These are phyloP conservation scores for Aciculosporium take DNA, from an alignment of 2,329 filamentous ascomycete genomes.

Conservation along the genomic window DNA sequence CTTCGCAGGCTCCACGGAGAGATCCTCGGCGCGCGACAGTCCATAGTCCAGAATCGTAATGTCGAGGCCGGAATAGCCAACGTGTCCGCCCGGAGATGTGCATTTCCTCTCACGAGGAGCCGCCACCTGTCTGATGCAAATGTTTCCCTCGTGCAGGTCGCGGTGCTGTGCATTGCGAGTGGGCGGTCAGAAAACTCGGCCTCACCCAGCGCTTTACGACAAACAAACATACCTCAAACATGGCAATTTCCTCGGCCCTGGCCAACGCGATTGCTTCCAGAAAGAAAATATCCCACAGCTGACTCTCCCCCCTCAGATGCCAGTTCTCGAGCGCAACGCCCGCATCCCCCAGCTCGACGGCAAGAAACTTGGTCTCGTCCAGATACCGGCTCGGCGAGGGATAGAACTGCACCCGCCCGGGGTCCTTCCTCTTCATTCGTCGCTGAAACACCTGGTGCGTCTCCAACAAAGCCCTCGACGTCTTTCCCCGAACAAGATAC, in stretches of 20 bases:
- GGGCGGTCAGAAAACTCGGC: too few species aligned
- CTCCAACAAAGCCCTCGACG: slow-evolving; percentile 37
- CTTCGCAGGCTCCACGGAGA: slow-evolving; percentile 19
- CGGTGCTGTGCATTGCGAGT: slow-evolving; percentile 34
- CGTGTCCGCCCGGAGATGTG: slow-evolving; percentile 22
- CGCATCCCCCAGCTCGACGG: slow-evolving; percentile 49
- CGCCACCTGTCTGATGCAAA: slow-evolving; percentile 38
- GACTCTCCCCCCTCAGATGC: slow-evolving; percentile 29
- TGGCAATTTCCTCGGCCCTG: slow-evolving; percentile 40
- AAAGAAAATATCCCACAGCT: slow-evolving; percentile 51
- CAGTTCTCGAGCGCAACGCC: slow-evolving; percentile 46
- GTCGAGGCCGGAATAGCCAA: slow-evolving; percentile 46
- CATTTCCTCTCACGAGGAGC: slow-evolving; percentile 18
- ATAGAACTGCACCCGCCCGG: slow-evolving; percentile 44
- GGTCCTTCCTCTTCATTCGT: slow-evolving; percentile 39
- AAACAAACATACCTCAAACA: slow-evolving; percentile 39
- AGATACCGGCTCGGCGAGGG: slow-evolving; percentile 46
- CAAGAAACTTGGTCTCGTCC: slow-evolving; percentile 42
- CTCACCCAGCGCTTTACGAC: too few species aligned
- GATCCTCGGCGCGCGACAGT: slow-evolving; percentile 41
- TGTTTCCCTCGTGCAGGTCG: slow-evolving; percentile 51
- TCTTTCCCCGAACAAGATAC: slow-evolving; percentile 43
- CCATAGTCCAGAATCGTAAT: slow-evolving; percentile 54
- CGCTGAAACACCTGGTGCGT: slow-evolving; percentile 46
- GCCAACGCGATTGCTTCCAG: slow-evolving; percentile 45